A percentile compares a stretch with the other conserved stretches of the same genome.
Conservation (phyloP, 495 filamentous ascomycete genomes). For the Arthonia radiata region DNA sequence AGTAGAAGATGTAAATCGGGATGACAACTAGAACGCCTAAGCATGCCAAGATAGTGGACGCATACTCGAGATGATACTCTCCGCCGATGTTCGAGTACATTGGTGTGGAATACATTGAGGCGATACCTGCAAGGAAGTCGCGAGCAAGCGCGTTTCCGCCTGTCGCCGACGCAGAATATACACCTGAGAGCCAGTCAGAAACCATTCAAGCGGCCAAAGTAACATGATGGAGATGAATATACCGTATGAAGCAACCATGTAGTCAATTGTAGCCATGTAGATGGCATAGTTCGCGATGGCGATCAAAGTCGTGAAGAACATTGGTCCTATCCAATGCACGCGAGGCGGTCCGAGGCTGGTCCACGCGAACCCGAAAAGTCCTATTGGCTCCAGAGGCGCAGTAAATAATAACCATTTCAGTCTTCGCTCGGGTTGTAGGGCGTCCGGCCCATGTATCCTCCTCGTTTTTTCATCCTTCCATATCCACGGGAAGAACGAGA, state of each 20-base stretch:
- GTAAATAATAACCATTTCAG: constrained; percentile 29
- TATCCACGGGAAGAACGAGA: constrained; percentile 38
- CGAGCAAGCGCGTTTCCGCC: constrained; percentile 37
- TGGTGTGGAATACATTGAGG: constrained; percentile 20
- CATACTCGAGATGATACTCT: constrained; percentile 16
- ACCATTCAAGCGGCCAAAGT: no score
- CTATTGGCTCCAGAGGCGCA: constrained; percentile 39
- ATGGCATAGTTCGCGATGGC: constrained; percentile 46
- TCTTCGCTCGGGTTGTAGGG: constrained; percentile 33
- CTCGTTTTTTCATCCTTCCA: constrained; percentile 27
- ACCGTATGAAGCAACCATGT: constrained; percentile 69
- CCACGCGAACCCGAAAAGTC: constrained; percentile 45
- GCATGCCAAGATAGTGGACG: constrained; percentile 19
- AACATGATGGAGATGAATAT: no score
- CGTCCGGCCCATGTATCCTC: constrained; percentile 27
- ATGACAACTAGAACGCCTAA: constrained; percentile 19
- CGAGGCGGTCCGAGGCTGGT: constrained; percentile 33
- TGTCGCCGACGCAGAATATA: constrained; percentile 54
- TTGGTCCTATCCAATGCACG: constrained; percentile 35
- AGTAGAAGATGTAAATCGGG: constrained; percentile 25
- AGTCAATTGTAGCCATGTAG: constrained; percentile 65
- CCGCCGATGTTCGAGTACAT: constrained; percentile 8
- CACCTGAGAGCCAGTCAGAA: no score
- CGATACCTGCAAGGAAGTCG: constrained; percentile 22
- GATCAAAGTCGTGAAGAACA: constrained; percentile 33